Evolutionary conservation across 257 asterid species (phyloP).

Genomic region (Solanum lycopersicoides): DNA sequence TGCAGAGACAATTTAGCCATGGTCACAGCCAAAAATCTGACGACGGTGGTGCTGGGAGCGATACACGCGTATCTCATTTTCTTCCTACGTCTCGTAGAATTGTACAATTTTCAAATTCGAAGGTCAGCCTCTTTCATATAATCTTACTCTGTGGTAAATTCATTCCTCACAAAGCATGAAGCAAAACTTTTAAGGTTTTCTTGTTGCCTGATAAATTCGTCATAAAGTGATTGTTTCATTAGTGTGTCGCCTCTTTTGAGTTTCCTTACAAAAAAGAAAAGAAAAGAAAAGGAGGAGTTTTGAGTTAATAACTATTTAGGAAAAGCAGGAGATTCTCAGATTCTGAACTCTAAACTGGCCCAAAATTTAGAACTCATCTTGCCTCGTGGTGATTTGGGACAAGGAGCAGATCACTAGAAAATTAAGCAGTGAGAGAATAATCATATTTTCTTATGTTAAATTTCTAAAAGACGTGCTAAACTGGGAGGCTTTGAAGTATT

Average conservation of each 20-base stretch:
- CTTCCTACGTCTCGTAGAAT: conserved; percentile 97
- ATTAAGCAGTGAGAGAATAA: not conserved
- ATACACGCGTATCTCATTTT: conserved; percentile 89
- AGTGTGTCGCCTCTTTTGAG: not conserved
- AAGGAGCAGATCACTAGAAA: not conserved
- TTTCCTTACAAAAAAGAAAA: not conserved
- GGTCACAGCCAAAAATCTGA: conserved; percentile 86
- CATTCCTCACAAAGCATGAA: not conserved
- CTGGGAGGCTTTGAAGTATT: not conserved
- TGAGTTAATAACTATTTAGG: not conserved
- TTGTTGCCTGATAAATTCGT: not conserved
- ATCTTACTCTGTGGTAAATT: not conserved
- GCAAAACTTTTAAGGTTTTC: not conserved
- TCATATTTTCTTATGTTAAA: not conserved
- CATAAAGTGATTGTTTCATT: not conserved
- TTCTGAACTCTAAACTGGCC: not conserved
- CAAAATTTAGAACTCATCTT: not conserved
- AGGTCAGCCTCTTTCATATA: conserved; percentile 30
- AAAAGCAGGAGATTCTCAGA: not conserved
- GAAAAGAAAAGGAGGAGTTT: not conserved
- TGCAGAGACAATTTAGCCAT: conserved; percentile 93
- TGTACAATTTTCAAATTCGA: conserved; percentile 93
- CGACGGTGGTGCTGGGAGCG: conserved; percentile 67
- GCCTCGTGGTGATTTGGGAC: not conserved
- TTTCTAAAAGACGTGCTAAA: not conserved